Conservation (phyloP, 176 grass and related monocot species). For the Ensete glaucum region DNA sequence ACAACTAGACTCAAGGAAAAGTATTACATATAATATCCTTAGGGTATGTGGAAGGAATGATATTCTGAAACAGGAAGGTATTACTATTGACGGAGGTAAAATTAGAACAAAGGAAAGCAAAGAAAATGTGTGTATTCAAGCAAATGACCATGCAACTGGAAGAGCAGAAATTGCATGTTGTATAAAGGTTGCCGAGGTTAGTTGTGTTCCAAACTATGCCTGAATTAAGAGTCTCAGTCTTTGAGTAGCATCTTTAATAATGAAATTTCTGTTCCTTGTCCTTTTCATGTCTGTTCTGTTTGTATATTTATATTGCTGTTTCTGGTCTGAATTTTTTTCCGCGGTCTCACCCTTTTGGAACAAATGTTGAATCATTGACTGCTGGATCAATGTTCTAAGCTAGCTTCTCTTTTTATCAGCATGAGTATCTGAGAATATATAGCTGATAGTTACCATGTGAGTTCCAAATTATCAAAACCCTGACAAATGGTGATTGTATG, state of each 20-base stretch:
- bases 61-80: slow-evolving; percentile 38
- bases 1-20: slow-evolving; percentile 27
- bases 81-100: slow-evolving; percentile 53
- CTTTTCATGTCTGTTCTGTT: not conserved
- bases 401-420: no score
- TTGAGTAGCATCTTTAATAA: not conserved
- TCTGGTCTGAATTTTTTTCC: not conserved
- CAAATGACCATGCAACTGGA: slow-evolving; percentile 69
- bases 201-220: not conserved
- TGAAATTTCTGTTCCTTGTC: not conserved
- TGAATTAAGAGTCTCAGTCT: not conserved
- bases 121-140: slow-evolving; percentile 68
- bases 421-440: no score
- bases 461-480: no score
- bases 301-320: not conserved
- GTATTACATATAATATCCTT: slow-evolving; percentile 59
- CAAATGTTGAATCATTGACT: no score
- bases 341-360: no score
- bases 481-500: no score
- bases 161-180: slow-evolving; percentile 91
- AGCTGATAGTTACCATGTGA: no score
- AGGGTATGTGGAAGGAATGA: slow-evolving; percentile 39
- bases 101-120: slow-evolving; percentile 68
- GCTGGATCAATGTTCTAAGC: no score
- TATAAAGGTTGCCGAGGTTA: slow-evolving; percentile 85